Conservation (phyloP, 2,329 filamentous ascomycete genomes). For the Penicillium brasilianum region DNA sequence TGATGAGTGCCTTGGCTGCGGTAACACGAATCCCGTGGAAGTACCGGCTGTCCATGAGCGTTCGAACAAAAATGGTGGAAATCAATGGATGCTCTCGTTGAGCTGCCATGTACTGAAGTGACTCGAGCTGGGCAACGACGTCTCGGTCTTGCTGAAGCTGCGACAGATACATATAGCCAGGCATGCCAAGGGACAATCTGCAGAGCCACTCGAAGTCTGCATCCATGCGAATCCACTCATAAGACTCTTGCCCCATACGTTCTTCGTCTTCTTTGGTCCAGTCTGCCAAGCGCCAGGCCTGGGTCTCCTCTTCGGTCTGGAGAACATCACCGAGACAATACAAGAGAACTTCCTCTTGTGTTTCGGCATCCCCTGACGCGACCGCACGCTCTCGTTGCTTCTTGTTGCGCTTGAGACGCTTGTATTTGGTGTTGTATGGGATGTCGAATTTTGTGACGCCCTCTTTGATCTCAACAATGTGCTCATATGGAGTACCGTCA, state of each 20-base stretch:
- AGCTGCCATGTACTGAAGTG: constrained; percentile 75
- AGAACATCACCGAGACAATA: constrained; percentile 94
- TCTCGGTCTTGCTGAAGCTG: constrained; percentile 97
- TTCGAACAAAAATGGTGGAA: constrained; percentile 86
- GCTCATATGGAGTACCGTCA: constrained; percentile 96
- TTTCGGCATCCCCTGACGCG: constrained; percentile 67
- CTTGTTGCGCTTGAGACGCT: constrained; percentile 87
- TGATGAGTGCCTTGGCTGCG: constrained; percentile 78
- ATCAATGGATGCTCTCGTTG: constrained; percentile 76
- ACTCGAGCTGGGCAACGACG: constrained; percentile 81
- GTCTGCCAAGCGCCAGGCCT: constrained; percentile 82
- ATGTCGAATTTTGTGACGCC: constrained; percentile 86
- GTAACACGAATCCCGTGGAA: constrained; percentile 90
- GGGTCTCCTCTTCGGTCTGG: constrained; percentile 77
- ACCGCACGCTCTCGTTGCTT: constrained; percentile 78
- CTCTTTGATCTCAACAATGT: constrained; percentile 94
- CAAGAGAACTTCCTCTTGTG: constrained; percentile 79
- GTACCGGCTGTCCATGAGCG: constrained; percentile 87
- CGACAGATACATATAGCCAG: constrained; percentile 96
- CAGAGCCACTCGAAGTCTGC: constrained; percentile 98
- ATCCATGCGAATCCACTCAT: constrained; percentile 98
- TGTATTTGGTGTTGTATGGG: constrained; percentile 99
- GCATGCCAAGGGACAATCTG: constrained; percentile 79
- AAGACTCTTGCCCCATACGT: constrained; percentile 93
- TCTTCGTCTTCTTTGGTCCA: constrained; percentile 89